Conservation (phyloP, 345 rosid genomes). For the Hypericum perforatum region DNA sequence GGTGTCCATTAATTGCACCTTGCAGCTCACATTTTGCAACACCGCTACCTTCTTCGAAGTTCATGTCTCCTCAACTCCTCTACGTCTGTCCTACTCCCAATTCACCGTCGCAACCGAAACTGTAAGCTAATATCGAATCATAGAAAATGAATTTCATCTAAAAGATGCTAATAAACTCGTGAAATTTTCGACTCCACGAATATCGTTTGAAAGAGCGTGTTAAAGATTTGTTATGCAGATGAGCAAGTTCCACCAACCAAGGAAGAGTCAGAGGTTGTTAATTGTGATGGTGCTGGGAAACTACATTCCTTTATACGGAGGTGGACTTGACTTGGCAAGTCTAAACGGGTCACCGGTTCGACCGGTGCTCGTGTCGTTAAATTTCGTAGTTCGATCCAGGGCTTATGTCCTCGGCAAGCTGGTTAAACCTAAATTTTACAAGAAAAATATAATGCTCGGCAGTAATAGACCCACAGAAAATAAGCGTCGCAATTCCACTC, state of each 20-base stretch:
- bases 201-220: neutral
- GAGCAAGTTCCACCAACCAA: conserved; percentile 41
- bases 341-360: conserved; percentile 1
- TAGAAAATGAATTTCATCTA: no score
- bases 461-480: conserved; percentile 46
- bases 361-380: conserved; percentile 41
- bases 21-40: conserved; percentile 44
- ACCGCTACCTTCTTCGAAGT: conserved; percentile 58
- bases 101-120: conserved; percentile 52
- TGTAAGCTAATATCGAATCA: no score
- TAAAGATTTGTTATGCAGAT: conserved; percentile 25
- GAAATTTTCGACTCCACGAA: neutral
- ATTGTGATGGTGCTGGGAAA: conserved; percentile 31
- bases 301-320: conserved; percentile 50
- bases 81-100: conserved; percentile 50
- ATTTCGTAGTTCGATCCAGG: conserved; percentile 44
- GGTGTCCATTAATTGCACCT: conserved; percentile 55
- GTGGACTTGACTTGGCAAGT: conserved; percentile 46
- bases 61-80: conserved; percentile 49
- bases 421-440: conserved; percentile 49
- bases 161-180: neutral
- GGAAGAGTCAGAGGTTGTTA: conserved; percentile 49
- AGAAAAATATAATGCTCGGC: conserved; percentile 34
- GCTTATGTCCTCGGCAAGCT: conserved; percentile 51
- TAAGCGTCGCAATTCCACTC: conserved; percentile 33